phyloP scores from a whole-genome alignment of 225 moss, liverwort and hornwort genomes.

The Anthoceros angustus region DNA sequence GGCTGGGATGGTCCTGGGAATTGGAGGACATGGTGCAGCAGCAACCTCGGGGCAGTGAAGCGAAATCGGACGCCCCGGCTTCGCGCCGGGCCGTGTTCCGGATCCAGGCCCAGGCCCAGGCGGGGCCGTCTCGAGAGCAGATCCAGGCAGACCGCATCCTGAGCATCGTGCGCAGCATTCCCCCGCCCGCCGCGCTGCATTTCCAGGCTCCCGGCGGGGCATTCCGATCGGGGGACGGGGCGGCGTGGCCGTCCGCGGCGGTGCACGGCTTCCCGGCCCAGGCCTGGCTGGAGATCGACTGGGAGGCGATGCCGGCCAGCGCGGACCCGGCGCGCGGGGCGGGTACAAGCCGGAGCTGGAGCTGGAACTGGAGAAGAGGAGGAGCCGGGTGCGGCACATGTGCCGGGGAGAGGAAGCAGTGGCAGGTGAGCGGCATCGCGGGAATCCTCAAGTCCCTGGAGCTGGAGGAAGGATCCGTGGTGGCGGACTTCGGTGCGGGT shows the following conservation, averaged over 20 bases:
- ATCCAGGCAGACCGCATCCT: neutral
- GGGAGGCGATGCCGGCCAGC: conserved; percentile 41
- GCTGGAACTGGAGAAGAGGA: too few species aligned
- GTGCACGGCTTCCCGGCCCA: conserved; percentile 25
- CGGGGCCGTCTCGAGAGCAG: neutral
- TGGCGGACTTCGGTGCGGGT: conserved; percentile 88
- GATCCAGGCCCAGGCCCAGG: neutral
- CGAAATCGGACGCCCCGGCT: neutral
- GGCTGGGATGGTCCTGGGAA: neutral
- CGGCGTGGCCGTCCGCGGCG: conserved; percentile 47
- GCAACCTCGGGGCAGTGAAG: neutral
- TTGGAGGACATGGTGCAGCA: neutral
- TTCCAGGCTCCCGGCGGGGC: neutral
- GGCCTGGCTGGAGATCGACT: conserved; percentile 23
- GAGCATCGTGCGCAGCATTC: neutral
- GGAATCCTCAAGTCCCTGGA: conserved; percentile 35
- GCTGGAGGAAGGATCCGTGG: conserved; percentile 43
- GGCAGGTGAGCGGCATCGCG: conserved; percentile 72
- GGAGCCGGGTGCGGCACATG: conserved; percentile 16
- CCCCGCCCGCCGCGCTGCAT: neutral
- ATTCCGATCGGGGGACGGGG: conserved; percentile 7
- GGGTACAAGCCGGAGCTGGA: conserved; percentile 39
- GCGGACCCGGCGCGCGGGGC: conserved; percentile 72
- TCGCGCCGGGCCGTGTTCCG: neutral
- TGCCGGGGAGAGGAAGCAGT: conserved; percentile 63